These are phyloP conservation scores for Pseudogymnoascus sp. DNA, from an alignment of 2,329 filamentous ascomycete species.

Conservation along the genomic window DNA sequence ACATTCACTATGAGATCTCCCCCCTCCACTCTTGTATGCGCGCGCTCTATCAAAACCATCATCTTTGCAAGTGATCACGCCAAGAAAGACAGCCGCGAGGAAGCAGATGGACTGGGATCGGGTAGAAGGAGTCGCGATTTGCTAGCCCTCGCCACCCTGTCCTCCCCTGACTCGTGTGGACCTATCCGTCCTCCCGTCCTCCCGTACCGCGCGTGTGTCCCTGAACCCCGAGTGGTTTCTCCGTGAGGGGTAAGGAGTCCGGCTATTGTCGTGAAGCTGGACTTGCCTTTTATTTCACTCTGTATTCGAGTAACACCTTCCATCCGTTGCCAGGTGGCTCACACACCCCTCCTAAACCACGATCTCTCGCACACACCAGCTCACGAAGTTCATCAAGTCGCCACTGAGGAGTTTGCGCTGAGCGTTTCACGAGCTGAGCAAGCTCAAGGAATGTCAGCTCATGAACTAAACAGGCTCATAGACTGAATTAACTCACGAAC, in stretches of 20 bases:
- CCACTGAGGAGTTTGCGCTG: background rate
- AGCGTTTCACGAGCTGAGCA: background rate
- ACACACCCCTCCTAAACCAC: background rate
- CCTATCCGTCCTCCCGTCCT: background rate
- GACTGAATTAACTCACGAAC: background rate
- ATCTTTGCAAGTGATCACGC: background rate
- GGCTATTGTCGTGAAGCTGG: background rate
- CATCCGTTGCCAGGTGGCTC: background rate
- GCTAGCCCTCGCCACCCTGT: background rate
- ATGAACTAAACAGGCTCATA: background rate
- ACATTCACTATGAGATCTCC: background rate
- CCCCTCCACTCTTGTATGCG: background rate
- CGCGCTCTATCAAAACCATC: background rate
- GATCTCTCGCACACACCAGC: background rate
- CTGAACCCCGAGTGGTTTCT: background rate
- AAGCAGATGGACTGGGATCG: background rate
- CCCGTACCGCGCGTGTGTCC: background rate
- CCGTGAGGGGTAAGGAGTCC: background rate
- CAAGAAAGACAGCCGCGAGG: background rate
- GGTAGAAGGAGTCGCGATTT: background rate
- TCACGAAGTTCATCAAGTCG: background rate
- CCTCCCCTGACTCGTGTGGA: background rate
- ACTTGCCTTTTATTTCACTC: background rate
- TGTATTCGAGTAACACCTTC: background rate
- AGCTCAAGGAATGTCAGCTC: background rate